These are phyloP conservation scores for Flaveria floridana DNA, from an alignment of 140 eudicot species.

Conservation along the genomic window DNA sequence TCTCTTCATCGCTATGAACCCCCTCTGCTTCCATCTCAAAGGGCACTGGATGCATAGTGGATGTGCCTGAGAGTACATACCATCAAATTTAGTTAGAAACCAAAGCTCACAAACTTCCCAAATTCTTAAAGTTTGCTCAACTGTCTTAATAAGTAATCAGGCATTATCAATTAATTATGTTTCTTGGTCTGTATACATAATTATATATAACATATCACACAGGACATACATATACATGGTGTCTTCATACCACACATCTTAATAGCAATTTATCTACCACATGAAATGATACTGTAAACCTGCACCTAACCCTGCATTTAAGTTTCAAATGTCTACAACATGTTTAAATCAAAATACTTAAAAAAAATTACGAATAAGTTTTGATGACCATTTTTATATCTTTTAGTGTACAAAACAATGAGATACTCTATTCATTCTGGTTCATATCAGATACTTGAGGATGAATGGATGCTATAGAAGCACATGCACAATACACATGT, in stretches of 20 bases:
- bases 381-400: not conserved
- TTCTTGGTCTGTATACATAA: too few species aligned
- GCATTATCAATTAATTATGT: too few species aligned
- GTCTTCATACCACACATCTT: too few species aligned
- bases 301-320: too few species aligned
- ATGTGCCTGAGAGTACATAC: slow-evolving; percentile 24
- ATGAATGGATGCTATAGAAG: not conserved
- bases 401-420: not conserved
- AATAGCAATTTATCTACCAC: too few species aligned
- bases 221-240: too few species aligned
- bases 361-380: too few species aligned
- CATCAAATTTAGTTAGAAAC: not conserved
- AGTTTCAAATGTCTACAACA: not conserved
- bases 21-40: slow-evolving; percentile 33
- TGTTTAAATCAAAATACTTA: too few species aligned
- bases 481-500: not conserved
- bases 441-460: not conserved
- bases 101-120: not conserved
- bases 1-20: slow-evolving; percentile 24
- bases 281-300: too few species aligned
- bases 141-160: not conserved
- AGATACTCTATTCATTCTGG: not conserved
- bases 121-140: not conserved
- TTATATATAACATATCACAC: too few species aligned
- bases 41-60: slow-evolving; percentile 24